phyloP scores from a whole-genome alignment of 176 grass and related monocot genomes.

The Musa schizocarpa region DNA sequence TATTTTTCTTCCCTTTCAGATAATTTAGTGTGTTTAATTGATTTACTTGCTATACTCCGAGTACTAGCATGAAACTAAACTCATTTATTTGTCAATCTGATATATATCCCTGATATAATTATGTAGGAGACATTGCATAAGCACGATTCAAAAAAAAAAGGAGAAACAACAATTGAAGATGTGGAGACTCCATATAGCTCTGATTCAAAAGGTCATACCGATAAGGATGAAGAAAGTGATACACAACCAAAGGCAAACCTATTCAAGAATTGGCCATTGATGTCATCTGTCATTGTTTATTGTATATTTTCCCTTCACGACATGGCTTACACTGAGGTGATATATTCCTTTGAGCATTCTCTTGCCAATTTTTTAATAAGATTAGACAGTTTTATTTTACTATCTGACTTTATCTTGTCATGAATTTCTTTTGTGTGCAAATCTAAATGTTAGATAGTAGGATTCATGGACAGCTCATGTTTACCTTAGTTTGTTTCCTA shows the following conservation, averaged over 20 bases:
- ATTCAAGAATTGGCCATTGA: constrained; percentile 69
- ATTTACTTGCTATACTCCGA: background rate
- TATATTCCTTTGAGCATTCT: background rate
- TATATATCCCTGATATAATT: constrained; percentile 6
- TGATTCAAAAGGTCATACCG: constrained; percentile 24
- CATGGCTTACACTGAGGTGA: constrained; percentile 81
- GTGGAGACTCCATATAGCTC: constrained; percentile 27
- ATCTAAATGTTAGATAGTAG: background rate
- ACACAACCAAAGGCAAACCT: constrained; percentile 28
- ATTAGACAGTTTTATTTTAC: background rate
- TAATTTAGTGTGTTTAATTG: background rate
- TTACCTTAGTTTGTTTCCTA: background rate
- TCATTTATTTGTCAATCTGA: background rate
- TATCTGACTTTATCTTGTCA: background rate
- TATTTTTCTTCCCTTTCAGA: background rate
- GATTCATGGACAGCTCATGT: background rate
- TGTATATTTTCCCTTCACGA: constrained; percentile 93
- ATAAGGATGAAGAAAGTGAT: constrained; percentile 12
- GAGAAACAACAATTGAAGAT: constrained; percentile 11
- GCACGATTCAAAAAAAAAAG: constrained; percentile 26
- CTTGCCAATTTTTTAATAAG: background rate
- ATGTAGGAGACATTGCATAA: constrained; percentile 77
- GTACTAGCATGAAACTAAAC: background rate
- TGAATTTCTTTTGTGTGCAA: background rate
- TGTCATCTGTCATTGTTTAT: constrained; percentile 71